These are phyloP conservation scores for Xylariaceae sp. DNA, from an alignment of 2,329 filamentous ascomycete species.

Conservation along the genomic window DNA sequence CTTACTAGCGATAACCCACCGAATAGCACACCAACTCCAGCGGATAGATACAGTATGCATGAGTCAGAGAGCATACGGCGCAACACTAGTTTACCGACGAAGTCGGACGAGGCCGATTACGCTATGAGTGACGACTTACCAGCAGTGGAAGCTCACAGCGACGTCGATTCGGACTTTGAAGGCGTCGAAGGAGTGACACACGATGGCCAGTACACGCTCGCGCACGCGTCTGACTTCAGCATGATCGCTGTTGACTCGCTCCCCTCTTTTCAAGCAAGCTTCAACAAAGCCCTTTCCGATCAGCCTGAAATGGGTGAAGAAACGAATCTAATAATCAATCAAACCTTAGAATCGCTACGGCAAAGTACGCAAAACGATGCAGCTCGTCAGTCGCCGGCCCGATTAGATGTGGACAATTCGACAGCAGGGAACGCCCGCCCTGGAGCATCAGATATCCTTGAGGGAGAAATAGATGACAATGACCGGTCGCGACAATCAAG, in stretches of 20 bases:
- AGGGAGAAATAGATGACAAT: slow-evolving; percentile 2
- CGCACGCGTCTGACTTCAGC: slow-evolving; percentile 55
- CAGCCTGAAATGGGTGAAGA: slow-evolving; percentile 58
- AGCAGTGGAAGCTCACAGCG: slow-evolving; percentile 33
- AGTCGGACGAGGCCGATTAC: slow-evolving; percentile 19
- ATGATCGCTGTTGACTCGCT: slow-evolving; percentile 62
- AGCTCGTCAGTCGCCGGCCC: slow-evolving; percentile 10
- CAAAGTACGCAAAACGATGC: slow-evolving; percentile 36
- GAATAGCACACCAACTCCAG: slow-evolving; percentile 16
- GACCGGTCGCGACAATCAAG: slow-evolving; percentile 24
- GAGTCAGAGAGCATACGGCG: slow-evolving; percentile 5
- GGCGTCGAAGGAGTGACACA: slow-evolving; percentile 21
- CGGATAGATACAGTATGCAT: slow-evolving; percentile 4
- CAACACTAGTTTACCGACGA: slow-evolving; percentile 13
- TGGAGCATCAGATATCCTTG: slow-evolving; percentile 7
- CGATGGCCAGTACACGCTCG: slow-evolving; percentile 44
- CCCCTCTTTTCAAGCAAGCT: slow-evolving; percentile 51
- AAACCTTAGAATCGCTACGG: slow-evolving; percentile 55
- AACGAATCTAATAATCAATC: slow-evolving; percentile 60
- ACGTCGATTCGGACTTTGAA: slow-evolving; percentile 30
- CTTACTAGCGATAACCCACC: slow-evolving; percentile 11
- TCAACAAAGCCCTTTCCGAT: slow-evolving; percentile 39
- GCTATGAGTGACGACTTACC: slow-evolving; percentile 29
- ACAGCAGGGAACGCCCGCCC: slow-evolving; percentile 12
- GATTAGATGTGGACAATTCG: slow-evolving; percentile 19